Evolutionary conservation across 139 green algal genomes (phyloP), one percentile per base, ranked within the genome.

Genomic region (Picochlorum costavermella): DNA sequence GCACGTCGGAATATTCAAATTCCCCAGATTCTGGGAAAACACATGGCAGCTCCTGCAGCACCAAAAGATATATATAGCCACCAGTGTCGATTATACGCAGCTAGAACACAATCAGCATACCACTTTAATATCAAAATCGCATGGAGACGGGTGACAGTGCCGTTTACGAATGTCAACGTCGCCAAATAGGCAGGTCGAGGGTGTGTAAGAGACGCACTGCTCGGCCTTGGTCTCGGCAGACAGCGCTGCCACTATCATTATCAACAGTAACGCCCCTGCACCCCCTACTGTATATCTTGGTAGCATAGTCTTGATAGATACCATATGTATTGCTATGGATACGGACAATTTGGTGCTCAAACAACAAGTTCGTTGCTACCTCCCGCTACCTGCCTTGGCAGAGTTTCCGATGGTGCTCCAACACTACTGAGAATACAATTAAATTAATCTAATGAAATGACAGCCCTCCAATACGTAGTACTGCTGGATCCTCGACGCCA

Each of bases 11-110:
- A 11, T 64, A 51, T 29, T 17, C 25, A 36, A 44, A 64, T 37
- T 50, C 17, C 4, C 58, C 58, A 28, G 58, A 44, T 0, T 64
- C 58, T 64, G 25, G 17, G 56, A 64, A 64, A n/a, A 23, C 58
- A 31, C 58, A 64, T 30, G 20, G 20, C n/a, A 64, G 17, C 17
- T 50, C 25, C 58, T 64, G 58, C 25, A 3, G 17, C 16, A 59
- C 5, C n/a, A 53, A 6, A 28, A 23, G 17, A 23, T 6, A 23
- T 5, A 53, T 61, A 53, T 45, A 8, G 56, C 14, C 14, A 8
- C 11, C 33, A 40, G 33, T 40, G 11, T 40, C 6, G 33, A 1
- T 40, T 8, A 40, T 23, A 23, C 20, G 20, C 20, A 23, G 20
- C 20, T 23, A 23, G 20, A 23, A 40, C 33, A 2, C 11, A 6